Base-by-base conservation (phyloP, 371 early-diverging fungal genomes). In the Syncephalis plumigaleata region DNA sequence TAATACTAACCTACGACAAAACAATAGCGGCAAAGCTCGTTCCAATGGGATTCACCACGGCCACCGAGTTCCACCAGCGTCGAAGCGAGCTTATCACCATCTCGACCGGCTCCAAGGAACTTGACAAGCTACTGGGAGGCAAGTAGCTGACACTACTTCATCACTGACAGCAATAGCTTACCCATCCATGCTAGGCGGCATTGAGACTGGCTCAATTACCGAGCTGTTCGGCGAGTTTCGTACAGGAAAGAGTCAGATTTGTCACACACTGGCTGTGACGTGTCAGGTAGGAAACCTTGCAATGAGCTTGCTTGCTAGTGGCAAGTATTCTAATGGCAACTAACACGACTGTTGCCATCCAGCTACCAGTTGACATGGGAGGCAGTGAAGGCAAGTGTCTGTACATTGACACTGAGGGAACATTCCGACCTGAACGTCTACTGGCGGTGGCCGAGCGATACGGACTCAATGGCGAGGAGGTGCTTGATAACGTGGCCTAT, bases 51-150 rank as follows among this genome's bases (percentile, higher is more conserved):
- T 63, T 96, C 63, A 77, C 87, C 13, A 84, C 95, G 1, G 98
- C 91, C 0, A 70, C 82, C 20, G 86, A 88, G 50, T 77, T 81
- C 45, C 73, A 85, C 25, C 52, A 72, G 27, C 80, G 82, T 48
- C 73, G 98, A 55, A 27, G 44, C 13, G 13, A 9, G 21, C 20
- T 50, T n/a, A 16, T 50, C 9, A 50, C 20, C 42, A 82, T 98
- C 26, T 86, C 89, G 0, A 98, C 98, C 0, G 99, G 99, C 0
- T 87, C 93, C 0, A 80, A 77, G 20, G 98, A 98, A 55, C 68
- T 99, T 16, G 98, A 98, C 67, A 86, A 89, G 55, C 71, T 97
- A 20, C 69, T 99, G 15, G 94, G 93, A 48, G 93, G 84, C 67
- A n/a, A n/a, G 84, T 68, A 60, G 46, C 51, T 3, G 9, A 36